Base-by-base conservation (phyloP, 345 rosid genomes). In the Eucalyptus tenuipes region DNA sequence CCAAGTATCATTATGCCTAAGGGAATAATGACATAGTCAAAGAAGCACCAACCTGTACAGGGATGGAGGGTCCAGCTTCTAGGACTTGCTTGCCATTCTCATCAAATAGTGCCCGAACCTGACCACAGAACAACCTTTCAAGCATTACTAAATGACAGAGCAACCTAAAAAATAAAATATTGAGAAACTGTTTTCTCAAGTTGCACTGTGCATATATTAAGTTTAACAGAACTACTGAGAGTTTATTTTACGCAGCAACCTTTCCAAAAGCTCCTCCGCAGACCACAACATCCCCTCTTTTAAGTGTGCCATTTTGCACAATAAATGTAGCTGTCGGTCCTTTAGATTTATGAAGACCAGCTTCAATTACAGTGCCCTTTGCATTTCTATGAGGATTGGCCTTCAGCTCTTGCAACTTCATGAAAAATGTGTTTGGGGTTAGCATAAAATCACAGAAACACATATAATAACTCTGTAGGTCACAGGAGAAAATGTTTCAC, bases 251-350 rank as follows among this genome's bases (percentile, higher is more conserved):
- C 7, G 50, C 79, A 88, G 92, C 89, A 86, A 98, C 99, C 99
- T 98, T 98, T 90, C 99, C 99, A 92, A 94, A 98, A 90, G 98
- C 98, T 93, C 93, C 96, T 89, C 99, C 99, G 91, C 99, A 98
- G 91, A 95, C 98, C 89, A 98, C 95, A 87, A 96, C 91, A 86
- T 98, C 97, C 87, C 99, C 99, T 94, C 91, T 94, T 94, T 91
- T 98, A 86, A 98, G 94, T 18, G 98, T 98, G 49, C 99, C 99
- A 86, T 98, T 98, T 93, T 97, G 99, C 91, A 98, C 95, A 89
- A 98, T 96, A 93, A 98, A 95, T 89, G 99, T 96, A 31, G 97
- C 98, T 61, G 95, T 93, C 4, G 98, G 95, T 88, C 99, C 99
- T 93, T 96, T 96, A 79, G 99, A 94, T 93, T 98, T 98, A 89